Evolutionary conservation across 2,329 filamentous ascomycete genomes (phyloP).

Genomic region (Xylariaceae sp.): DNA sequence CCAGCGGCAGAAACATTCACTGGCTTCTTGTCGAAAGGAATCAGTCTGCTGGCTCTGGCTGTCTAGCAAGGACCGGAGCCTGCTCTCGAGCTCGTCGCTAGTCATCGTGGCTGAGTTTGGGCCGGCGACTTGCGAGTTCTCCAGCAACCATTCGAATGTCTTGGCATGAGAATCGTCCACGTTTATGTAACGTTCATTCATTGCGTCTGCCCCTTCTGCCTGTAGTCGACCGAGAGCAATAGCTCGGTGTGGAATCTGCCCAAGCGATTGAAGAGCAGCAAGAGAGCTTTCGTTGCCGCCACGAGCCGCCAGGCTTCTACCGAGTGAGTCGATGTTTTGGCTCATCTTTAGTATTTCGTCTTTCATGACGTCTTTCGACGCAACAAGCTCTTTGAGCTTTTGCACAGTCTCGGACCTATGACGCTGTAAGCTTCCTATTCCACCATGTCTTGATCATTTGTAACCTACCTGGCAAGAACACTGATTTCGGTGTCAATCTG

Average conservation of each 20-base stretch:
- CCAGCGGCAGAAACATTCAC: conserved; percentile 7
- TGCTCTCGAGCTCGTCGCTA: too few species aligned
- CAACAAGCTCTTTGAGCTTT: not conserved
- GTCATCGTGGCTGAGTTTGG: not conserved
- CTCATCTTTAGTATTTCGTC: too few species aligned
- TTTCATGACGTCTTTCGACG: not conserved
- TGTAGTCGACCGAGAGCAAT: too few species aligned
- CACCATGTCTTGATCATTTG: conserved; percentile 1
- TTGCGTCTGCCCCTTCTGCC: too few species aligned
- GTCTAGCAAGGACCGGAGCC: not conserved
- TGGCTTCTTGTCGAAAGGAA: conserved; percentile 2
- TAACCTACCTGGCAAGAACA: conserved; percentile 5
- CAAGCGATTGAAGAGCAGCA: too few species aligned
- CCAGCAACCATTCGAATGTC: conserved; percentile 8
- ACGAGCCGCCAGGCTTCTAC: too few species aligned
- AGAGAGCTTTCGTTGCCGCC: too few species aligned
- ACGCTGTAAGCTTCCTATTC: too few species aligned
- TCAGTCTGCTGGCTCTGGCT: not conserved
- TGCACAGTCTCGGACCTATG: not conserved
- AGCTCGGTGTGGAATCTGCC: too few species aligned
- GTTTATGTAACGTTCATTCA: not conserved
- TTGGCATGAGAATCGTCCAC: conserved; percentile 3
- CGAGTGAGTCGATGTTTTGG: too few species aligned
- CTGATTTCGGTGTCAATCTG: conserved; percentile 6
- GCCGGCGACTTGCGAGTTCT: not conserved